These are phyloP conservation scores for Rhododendron ferrugineum DNA, from an alignment of 148 eudicot species.

Conservation along the genomic window DNA sequence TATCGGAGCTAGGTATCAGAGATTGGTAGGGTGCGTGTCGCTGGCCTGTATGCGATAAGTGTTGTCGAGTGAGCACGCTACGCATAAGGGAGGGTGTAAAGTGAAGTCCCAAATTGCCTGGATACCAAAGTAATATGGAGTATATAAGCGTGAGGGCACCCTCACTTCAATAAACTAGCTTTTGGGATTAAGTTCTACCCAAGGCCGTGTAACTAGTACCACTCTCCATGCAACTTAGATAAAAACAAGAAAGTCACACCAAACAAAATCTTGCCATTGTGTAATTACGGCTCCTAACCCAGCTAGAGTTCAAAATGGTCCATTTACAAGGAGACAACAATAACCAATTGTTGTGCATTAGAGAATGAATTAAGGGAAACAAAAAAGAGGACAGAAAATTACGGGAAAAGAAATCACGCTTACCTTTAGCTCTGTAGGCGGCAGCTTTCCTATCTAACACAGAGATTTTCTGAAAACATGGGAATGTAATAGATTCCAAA, in stretches of 20 bases:
- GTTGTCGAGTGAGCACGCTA: too few species aligned
- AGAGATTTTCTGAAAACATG: conserved; percentile 36
- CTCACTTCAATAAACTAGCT: too few species aligned
- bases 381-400: neutral
- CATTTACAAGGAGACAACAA: neutral
- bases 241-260: neutral
- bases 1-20: too few species aligned
- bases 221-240: neutral
- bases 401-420: neutral
- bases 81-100: too few species aligned
- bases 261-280: neutral
- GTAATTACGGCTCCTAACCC: neutral
- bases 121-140: too few species aligned
- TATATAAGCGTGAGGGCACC: too few species aligned
- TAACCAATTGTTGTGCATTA: neutral
- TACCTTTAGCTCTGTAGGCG: neutral
- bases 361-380: neutral
- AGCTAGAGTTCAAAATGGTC: neutral
- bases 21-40: too few species aligned
- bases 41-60: too few species aligned
- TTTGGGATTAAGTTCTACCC: too few species aligned
- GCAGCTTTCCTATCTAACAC: conserved; percentile 11
- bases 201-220: too few species aligned
- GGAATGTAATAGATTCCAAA: conserved; percentile 48
- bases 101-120: too few species aligned